A percentile compares a stretch with the other conserved stretches of the same genome.
Evolutionary conservation across 1,284 basidiomycete genomes (phyloP).

Genomic region (Marasmius sp.): DNA sequence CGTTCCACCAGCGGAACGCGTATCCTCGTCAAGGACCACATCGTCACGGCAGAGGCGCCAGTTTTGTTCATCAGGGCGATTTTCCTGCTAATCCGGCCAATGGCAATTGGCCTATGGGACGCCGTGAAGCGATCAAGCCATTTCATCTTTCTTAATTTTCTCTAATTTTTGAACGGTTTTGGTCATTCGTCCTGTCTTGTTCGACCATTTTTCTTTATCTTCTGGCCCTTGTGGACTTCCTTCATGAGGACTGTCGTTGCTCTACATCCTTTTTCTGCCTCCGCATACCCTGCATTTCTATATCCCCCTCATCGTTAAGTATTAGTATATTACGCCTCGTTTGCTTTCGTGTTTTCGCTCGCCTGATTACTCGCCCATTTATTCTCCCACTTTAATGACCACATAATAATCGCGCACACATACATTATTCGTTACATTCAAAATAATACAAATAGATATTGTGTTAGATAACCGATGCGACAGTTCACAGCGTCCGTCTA

Average conservation of each 20-base stretch:
- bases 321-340: not conserved
- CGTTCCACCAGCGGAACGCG: not conserved
- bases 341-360: constrained; percentile 11
- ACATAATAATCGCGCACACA: too few species aligned
- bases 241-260: not conserved
- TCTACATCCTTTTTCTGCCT: not conserved
- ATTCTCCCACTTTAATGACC: not conserved
- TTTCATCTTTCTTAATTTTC: constrained; percentile 12
- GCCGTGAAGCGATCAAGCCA: constrained; percentile 13
- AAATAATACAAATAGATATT: not conserved
- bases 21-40: constrained; percentile 1
- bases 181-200: not conserved
- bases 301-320: constrained; percentile 5
- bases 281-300: not conserved
- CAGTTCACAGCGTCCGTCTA: not conserved
- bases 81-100: not conserved
- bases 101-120: constrained; percentile 4
- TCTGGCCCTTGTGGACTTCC: not conserved
- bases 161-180: constrained; percentile 6
- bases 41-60: not conserved
- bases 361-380: not conserved
- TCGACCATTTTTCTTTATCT: not conserved
- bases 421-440: too few species aligned
- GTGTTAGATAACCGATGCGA: not conserved
- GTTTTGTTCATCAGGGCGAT: not conserved